Conservation (phyloP, 805 yeast genomes). For the Cyberlindnera meyerae region DNA sequence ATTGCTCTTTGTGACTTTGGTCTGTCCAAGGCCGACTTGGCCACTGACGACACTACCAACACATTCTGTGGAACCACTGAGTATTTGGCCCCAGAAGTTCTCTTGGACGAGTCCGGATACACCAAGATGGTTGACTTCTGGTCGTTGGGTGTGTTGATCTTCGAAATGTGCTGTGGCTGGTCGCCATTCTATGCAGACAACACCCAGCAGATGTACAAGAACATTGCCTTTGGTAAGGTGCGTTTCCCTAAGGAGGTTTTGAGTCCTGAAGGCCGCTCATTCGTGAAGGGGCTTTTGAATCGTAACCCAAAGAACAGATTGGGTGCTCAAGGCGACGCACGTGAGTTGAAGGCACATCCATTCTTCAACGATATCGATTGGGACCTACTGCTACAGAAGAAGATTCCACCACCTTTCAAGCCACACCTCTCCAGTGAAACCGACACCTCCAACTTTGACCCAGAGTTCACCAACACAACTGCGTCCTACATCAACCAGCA, state of each 20-base stretch:
- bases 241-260: slow-evolving; percentile 94
- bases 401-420: slow-evolving; percentile 93
- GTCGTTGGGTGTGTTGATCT: slow-evolving; percentile 94
- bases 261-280: slow-evolving; percentile 88
- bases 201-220: slow-evolving; percentile 98
- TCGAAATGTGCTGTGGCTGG: slow-evolving; percentile 99
- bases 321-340: slow-evolving; percentile 88
- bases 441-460: slow-evolving; percentile 96
- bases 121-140: slow-evolving; percentile 99
- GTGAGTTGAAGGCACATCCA: slow-evolving; percentile 87
- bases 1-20: slow-evolving; percentile 98
- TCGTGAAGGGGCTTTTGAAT: slow-evolving; percentile 91
- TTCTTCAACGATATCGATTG: slow-evolving; percentile 91
- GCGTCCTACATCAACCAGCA: slow-evolving; percentile 75
- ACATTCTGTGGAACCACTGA: slow-evolving; percentile 99
- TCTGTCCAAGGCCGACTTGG: slow-evolving; percentile 84
- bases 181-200: slow-evolving; percentile 97
- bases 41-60: slow-evolving; percentile 81
- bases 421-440: slow-evolving; percentile 89
- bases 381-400: slow-evolving; percentile 71
- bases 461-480: slow-evolving; percentile 91
- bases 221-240: slow-evolving; percentile 97
- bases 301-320: slow-evolving; percentile 94
- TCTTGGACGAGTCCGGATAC: slow-evolving; percentile 92
- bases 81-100: slow-evolving; percentile 94